Conservation (phyloP, 192 early-diverging fungal species). For the Backusella sp. region DNA sequence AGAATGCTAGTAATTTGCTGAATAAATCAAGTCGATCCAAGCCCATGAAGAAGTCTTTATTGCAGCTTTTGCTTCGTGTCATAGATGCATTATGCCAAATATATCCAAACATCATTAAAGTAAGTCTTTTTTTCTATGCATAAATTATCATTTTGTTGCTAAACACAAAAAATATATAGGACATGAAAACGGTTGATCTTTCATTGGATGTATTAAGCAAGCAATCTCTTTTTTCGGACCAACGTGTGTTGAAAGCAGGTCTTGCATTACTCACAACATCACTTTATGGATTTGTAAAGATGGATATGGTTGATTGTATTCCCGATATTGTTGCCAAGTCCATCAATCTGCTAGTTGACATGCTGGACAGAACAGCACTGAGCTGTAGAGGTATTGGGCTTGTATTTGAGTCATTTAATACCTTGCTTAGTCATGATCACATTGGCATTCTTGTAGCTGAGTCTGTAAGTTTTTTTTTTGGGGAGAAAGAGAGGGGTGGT, state of each 20-base stretch:
- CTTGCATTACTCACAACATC: neutral
- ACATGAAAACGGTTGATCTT: neutral
- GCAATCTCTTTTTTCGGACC: neutral
- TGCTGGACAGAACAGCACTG: constrained; percentile 19
- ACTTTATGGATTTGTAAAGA: neutral
- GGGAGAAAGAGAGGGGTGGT: no score
- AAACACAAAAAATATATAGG: neutral
- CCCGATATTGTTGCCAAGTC: constrained; percentile 7
- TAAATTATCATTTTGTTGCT: neutral
- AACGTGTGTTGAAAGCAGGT: constrained; percentile 3
- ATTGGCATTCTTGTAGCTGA: constrained; percentile 12
- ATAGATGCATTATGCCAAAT: neutral
- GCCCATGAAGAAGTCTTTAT: neutral
- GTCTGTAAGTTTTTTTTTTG: constrained; percentile 9
- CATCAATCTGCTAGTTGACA: constrained; percentile 7
- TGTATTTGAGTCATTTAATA: constrained; percentile 29
- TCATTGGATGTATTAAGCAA: neutral
- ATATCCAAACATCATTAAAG: neutral
- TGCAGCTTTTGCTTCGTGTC: neutral
- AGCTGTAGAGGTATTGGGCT: constrained; percentile 25
- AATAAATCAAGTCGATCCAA: neutral
- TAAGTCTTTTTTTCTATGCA: neutral
- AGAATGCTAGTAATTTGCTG: neutral
- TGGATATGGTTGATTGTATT: neutral
- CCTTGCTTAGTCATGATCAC: constrained; percentile 16